A percentile compares a stretch with the other conserved stretches of the same genome.
Conservation (phyloP, 768 basidiomycete genomes). For the Gyrodon lividus region DNA sequence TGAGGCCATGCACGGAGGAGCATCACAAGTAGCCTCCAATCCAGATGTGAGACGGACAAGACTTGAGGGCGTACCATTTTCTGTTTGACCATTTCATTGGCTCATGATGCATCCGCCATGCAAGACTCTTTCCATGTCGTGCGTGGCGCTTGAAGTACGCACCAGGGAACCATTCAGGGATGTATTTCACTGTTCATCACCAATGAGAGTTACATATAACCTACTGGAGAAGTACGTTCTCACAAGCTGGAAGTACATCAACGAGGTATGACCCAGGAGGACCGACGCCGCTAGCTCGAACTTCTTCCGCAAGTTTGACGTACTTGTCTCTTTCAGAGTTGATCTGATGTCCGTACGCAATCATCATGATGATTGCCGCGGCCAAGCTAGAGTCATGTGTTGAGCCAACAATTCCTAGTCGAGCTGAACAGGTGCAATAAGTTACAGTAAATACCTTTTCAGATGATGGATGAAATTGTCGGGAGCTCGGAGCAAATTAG, state of each 20-base stretch:
- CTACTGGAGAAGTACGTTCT: not conserved
- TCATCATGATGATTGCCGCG: conserved; percentile 33
- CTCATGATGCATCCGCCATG: conserved; percentile 14
- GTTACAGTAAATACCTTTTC: not conserved
- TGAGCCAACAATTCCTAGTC: no score
- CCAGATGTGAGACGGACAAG: not conserved
- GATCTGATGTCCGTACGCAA: conserved; percentile 39
- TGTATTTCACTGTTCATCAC: conserved; percentile 12
- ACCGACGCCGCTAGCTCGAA: conserved; percentile 5
- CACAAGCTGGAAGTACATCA: conserved; percentile 9
- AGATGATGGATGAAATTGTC: not conserved
- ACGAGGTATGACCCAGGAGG: not conserved
- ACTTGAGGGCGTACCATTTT: not conserved
- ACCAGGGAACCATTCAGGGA: conserved; percentile 29
- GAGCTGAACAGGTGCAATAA: not conserved
- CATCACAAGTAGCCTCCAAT: conserved; percentile 29
- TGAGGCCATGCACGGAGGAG: conserved; percentile 38
- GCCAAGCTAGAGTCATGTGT: no score
- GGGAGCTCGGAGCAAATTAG: not conserved
- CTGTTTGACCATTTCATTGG: not conserved
- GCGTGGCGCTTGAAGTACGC: conserved; percentile 31
- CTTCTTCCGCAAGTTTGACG: conserved; percentile 24
- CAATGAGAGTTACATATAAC: not conserved
- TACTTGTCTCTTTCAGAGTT: conserved; percentile 33
- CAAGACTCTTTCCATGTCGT: conserved; percentile 31